A percentile compares a stretch with the other conserved stretches of the same genome.
Conservation (phyloP, 495 filamentous ascomycete species). For the Hamigera avellanea region DNA sequence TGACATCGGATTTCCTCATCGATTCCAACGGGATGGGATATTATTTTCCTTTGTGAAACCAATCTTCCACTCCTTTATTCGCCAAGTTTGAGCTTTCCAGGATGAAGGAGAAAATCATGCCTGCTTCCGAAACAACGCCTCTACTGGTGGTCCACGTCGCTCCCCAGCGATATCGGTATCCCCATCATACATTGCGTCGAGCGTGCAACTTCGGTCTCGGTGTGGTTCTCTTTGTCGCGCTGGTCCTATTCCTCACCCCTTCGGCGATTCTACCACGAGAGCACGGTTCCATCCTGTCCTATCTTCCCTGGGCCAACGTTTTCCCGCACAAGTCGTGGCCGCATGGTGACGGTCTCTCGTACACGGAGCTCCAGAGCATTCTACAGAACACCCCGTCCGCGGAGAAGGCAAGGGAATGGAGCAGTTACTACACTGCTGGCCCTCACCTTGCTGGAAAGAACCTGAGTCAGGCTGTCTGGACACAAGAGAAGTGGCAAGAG, state of each 20-base stretch:
- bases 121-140: constrained; percentile 29
- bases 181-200: constrained; percentile 55
- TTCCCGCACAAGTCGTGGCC: constrained; percentile 29
- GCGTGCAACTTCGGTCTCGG: constrained; percentile 58
- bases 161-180: constrained; percentile 47
- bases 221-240: constrained; percentile 42
- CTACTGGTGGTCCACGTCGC: constrained; percentile 26
- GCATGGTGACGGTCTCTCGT: constrained; percentile 41
- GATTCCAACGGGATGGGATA: background rate
- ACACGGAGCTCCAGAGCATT: constrained; percentile 57
- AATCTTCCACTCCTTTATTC: background rate
- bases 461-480: constrained; percentile 77
- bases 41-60: background rate
- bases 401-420: constrained; percentile 67
- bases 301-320: constrained; percentile 30
- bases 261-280: constrained; percentile 19
- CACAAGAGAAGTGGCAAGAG: constrained; percentile 69
- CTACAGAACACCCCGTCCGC: constrained; percentile 60
- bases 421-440: constrained; percentile 79
- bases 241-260: constrained; percentile 51
- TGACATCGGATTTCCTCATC: no score
- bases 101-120: constrained; percentile 34
- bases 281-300: constrained; percentile 29
- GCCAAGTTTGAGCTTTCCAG: constrained; percentile 3
- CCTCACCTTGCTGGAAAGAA: constrained; percentile 87